Percentiles rank a stretch among this genome's conserved stretches.
These are phyloP conservation scores for Metarhizium brunneum DNA, from an alignment of 2,329 filamentous ascomycete genomes.

Conservation along the genomic window DNA sequence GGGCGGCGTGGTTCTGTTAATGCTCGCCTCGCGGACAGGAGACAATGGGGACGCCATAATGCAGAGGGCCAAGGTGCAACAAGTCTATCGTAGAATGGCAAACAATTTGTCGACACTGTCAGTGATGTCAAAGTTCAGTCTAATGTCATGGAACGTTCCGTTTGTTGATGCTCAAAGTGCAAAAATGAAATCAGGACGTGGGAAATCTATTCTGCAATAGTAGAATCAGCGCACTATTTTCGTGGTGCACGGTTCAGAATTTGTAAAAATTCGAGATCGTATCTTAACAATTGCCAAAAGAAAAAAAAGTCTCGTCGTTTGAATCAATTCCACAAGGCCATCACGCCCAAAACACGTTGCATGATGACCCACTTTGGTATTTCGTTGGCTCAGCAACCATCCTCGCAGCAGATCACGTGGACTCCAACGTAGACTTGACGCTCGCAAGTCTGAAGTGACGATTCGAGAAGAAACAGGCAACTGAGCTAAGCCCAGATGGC, in stretches of 20 bases:
- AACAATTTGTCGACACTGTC: not conserved
- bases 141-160: not conserved
- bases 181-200: not conserved
- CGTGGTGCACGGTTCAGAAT: too few relatives aligned
- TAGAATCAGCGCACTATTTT: not conserved
- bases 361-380: not conserved
- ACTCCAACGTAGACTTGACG: not conserved
- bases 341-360: too few relatives aligned
- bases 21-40: slow-evolving; percentile 25
- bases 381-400: not conserved
- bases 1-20: slow-evolving; percentile 27
- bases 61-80: not conserved
- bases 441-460: too few relatives aligned
- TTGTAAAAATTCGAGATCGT: too few relatives aligned
- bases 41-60: slow-evolving; percentile 32
- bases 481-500: too few relatives aligned
- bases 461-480: too few relatives aligned
- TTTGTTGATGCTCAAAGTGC: not conserved
- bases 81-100: not conserved
- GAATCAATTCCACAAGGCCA: not conserved
- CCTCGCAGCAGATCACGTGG: not conserved
- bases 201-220: not conserved
- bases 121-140: not conserved
- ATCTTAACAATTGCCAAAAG: not conserved
- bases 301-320: not conserved